These are phyloP conservation scores for Alternaria sp. DNA, from an alignment of 2,329 filamentous ascomycete genomes.

Conservation along the genomic window DNA sequence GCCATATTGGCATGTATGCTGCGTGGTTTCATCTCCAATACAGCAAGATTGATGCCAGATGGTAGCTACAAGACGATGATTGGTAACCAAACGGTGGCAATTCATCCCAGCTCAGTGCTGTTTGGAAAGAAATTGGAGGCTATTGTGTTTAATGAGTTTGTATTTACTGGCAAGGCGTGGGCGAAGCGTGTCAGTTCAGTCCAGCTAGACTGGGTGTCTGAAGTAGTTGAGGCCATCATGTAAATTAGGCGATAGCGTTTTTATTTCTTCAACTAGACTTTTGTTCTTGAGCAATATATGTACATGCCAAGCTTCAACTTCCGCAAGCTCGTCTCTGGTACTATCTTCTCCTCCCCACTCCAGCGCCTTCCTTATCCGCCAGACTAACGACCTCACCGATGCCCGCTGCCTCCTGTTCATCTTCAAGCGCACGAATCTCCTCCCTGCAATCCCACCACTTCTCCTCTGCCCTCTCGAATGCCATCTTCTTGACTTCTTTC, in stretches of 20 bases:
- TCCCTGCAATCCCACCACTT: slow-evolving; percentile 99
- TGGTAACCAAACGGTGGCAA: slow-evolving; percentile 67
- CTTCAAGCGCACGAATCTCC: slow-evolving; percentile 88
- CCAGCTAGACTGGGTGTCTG: slow-evolving; percentile 67
- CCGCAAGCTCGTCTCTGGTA: neutral
- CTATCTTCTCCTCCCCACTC: slow-evolving; percentile 43
- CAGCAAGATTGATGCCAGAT: slow-evolving; percentile 65
- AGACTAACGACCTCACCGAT: slow-evolving; percentile 94
- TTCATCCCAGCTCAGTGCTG: slow-evolving; percentile 67
- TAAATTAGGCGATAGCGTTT: slow-evolving; percentile 6
- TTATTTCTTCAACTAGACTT: neutral
- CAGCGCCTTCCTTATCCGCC: slow-evolving; percentile 67
- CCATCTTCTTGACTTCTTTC: slow-evolving; percentile 91
- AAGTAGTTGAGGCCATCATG: slow-evolving; percentile 51
- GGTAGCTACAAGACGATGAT: slow-evolving; percentile 67
- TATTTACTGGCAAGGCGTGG: slow-evolving; percentile 69
- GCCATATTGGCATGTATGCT: slow-evolving; percentile 65
- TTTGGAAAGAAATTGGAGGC: slow-evolving; percentile 65
- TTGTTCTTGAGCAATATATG: neutral
- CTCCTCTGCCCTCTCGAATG: slow-evolving; percentile 89
- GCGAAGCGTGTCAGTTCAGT: slow-evolving; percentile 67
- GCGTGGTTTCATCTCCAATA: slow-evolving; percentile 65
- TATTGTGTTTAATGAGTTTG: slow-evolving; percentile 70
- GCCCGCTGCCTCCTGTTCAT: slow-evolving; percentile 93
- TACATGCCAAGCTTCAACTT: neutral